Evolutionary conservation across 495 filamentous ascomycete species (phyloP).

Genomic region (Lineolata rhizophorae): DNA sequence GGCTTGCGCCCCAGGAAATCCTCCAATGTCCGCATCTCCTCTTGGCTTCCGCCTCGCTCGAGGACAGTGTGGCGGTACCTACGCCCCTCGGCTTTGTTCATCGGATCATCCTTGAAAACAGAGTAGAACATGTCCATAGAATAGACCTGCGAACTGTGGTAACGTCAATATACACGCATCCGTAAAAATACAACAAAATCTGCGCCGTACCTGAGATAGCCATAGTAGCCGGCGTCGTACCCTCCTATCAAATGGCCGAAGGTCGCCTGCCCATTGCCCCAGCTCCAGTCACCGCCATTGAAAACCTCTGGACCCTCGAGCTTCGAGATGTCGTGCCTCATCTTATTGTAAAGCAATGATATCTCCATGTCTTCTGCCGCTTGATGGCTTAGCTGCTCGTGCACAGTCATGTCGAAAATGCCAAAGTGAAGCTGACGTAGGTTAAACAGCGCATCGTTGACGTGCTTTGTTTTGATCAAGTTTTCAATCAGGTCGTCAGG

Average conservation of each 20-base stretch:
- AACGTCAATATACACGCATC: constrained; percentile 1
- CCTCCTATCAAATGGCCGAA: constrained; percentile 54
- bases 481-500: constrained; percentile 39
- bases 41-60: constrained; percentile 47
- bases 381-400: constrained; percentile 17
- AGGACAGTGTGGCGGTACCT: constrained; percentile 53
- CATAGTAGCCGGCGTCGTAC: constrained; percentile 56
- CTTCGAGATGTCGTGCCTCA: constrained; percentile 31
- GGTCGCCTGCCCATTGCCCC: constrained; percentile 46
- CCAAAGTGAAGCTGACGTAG: constrained; percentile 47
- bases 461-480: constrained; percentile 42
- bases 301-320: constrained; percentile 41
- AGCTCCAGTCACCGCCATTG: constrained; percentile 24
- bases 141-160: constrained; percentile 34
- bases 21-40: constrained; percentile 52
- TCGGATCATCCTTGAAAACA: constrained; percentile 50
- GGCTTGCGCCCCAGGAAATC: constrained; percentile 54
- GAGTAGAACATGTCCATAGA: constrained; percentile 61
- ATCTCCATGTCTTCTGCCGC: constrained; percentile 16
- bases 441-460: constrained; percentile 48
- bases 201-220: constrained; percentile 43
- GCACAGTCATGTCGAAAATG: constrained; percentile 35
- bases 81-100: constrained; percentile 42
- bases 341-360: constrained; percentile 17
- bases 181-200: not conserved